These are phyloP conservation scores for Epichloe brachyelytri DNA, from an alignment of 2,329 filamentous ascomycete species.

Conservation along the genomic window DNA sequence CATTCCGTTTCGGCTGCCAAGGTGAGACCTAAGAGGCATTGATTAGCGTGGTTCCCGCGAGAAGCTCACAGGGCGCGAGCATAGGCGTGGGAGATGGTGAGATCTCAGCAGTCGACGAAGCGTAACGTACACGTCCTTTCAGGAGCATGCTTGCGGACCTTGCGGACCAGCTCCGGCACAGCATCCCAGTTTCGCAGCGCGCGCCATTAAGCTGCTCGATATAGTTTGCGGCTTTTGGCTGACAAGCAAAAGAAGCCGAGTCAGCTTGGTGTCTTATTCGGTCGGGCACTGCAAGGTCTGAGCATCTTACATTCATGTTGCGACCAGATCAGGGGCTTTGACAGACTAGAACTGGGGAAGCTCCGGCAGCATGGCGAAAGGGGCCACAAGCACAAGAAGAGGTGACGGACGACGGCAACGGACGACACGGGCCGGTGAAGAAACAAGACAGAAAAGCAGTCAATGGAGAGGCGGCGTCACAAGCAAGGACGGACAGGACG, in stretches of 20 bases:
- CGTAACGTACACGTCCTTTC: slow-evolving; percentile 60
- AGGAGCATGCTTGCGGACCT: slow-evolving; percentile 87
- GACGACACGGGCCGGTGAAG: background rate
- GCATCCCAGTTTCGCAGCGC: slow-evolving; percentile 76
- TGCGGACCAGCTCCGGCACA: slow-evolving; percentile 79
- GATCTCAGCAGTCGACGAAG: background rate
- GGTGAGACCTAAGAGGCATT: slow-evolving; percentile 42
- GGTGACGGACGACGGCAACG: background rate
- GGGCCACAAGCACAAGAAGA: background rate
- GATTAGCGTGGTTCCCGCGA: background rate
- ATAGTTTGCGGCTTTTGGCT: slow-evolving; percentile 72
- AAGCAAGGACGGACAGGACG: background rate
- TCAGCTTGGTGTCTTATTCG: slow-evolving; percentile 1
- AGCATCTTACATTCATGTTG: slow-evolving; percentile 25
- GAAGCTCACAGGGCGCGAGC: background rate
- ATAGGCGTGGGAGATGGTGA: background rate
- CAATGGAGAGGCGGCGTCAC: slow-evolving; percentile 2
- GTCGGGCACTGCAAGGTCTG: background rate
- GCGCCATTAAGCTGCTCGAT: slow-evolving; percentile 71
- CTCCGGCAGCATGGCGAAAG: slow-evolving; percentile 10
- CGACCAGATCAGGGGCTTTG: slow-evolving; percentile 16
- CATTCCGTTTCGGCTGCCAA: slow-evolving; percentile 58
- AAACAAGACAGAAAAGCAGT: background rate
- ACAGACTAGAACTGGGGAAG: slow-evolving; percentile 11
- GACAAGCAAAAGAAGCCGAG: slow-evolving; percentile 5